Evolutionary conservation across 805 yeast species (phyloP), one percentile per base, ranked within the genome.

Genomic region (Metschnikowia vanudenii): DNA sequence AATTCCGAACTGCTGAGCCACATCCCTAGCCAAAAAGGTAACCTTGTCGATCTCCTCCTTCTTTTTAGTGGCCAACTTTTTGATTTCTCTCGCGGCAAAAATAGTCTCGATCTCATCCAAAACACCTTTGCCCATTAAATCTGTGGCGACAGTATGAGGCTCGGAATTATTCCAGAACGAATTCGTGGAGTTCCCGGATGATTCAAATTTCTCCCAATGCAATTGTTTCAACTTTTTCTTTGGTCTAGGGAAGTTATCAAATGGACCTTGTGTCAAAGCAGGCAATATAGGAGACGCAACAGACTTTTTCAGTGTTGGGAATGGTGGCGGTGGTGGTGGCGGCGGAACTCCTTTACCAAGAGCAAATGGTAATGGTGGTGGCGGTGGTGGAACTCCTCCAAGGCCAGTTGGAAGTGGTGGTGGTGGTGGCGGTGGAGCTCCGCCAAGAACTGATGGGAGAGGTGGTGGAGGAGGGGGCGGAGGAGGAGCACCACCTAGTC

Each of bases 1-100:
- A 60, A 94, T 94, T 33, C 96, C 96, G 70, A 94, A 90, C 57
- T 89, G 97, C 61, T 94, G 99, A 1, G 96, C 88, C 37, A 90
- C 68, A 57, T 86, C 94, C 50, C 90, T 72, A 0, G 91, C 74
- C 53, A 86, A 69, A 54, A 84, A 81, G 0, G 82, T 59, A 3
- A 80, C 57, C 54, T 79, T 76, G 45, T 76, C 75, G 20, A 67
- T 62, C 24, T 73, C 78, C 29, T 65, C 73, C 43, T 67, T 68
- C 54, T 65, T 69, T 49, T 71, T 67, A 1, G 73, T 68, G 9
- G 73, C 77, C 59, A 67, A 71, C 46, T 68, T 74, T 58, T 64
- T 62, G 59, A 63, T 67, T 54, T 80, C 83, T 54, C 75, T 78
- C 2, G 83, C 82, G 7, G 78, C 78, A 57, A 86, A 86, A 17